Base-by-base conservation (phyloP, 1,284 basidiomycete genomes). In the Ustilago esculenta region DNA sequence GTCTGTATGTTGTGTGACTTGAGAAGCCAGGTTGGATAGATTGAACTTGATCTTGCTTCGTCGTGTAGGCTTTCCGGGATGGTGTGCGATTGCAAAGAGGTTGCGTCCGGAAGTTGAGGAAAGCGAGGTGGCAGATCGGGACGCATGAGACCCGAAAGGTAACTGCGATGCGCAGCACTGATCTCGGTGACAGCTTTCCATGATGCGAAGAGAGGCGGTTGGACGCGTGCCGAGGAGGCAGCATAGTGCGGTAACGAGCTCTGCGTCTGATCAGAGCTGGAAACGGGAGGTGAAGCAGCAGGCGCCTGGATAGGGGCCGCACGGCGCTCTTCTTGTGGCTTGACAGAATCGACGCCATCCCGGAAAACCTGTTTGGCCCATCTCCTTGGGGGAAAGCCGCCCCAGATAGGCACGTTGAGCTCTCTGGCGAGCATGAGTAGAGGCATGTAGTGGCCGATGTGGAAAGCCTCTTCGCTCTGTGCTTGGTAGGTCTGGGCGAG, bases 361-460 rank as follows among this genome's bases (percentile, higher is more conserved):
- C 55, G 42, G 37, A 73, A 63, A 2, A 73, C 60, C 10, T 58
- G 47, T 14, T 45, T 46, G 4, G 75, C 75, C 75, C 75, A 77
- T n/a, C 40, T 44, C 11, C 75, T 40, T 8, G 70, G 70, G 7
- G 75, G 75, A 29, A 77, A 75, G 4, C 75, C 75, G 11, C 59
- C 75, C 75, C 75, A 77, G 25, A 77, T 59, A 17, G 58, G 75
- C 6, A 71, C 73, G 0, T 55, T 21, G 5, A 65, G 55, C 39
- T 77, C 75, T 32, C 51, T 61, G n/a, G 72, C 73, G 1, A 77
- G 65, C 55, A 70, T 55, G 23, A 77, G 61, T 17, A 77, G 53
- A 4, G 73, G 69, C 55, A 65, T 63, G 48, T 75, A 77, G 47
- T 73, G 73, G 10, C 46, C 52, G 24, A 75, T 58, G 5, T 67